These are phyloP conservation scores for Lasiosphaeria hispida DNA, from an alignment of 495 filamentous ascomycete genomes.

Conservation along the genomic window DNA sequence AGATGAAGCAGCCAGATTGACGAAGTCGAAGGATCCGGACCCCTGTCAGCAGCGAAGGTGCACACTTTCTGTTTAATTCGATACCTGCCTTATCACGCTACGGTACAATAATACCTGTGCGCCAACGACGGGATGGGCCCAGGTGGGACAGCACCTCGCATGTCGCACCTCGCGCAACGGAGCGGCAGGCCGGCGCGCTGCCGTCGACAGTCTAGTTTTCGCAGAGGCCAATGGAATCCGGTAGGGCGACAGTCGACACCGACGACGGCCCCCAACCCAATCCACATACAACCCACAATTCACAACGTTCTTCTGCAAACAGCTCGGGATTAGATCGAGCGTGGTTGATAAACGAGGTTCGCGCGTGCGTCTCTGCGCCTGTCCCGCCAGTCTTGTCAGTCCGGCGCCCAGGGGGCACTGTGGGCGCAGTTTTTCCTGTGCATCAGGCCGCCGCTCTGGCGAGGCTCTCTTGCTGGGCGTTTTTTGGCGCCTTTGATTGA, in stretches of 20 bases:
- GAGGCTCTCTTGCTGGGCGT: constrained; percentile 21
- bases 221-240: too few species aligned
- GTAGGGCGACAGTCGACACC: too few species aligned
- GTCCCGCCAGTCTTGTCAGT: constrained; percentile 12
- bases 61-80: constrained; percentile 23
- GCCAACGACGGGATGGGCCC: neutral
- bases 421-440: constrained; percentile 15
- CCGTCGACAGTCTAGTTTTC: too few species aligned
- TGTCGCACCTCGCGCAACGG: too few species aligned
- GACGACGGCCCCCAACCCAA: too few species aligned
- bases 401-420: neutral
- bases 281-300: too few species aligned
- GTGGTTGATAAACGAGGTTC: constrained; percentile 12
- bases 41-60: constrained; percentile 16
- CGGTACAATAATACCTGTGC: neutral
- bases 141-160: too few species aligned
- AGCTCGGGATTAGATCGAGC: neutral
- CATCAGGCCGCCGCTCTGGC: constrained; percentile 24
- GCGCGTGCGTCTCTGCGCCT: constrained; percentile 19
- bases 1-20: constrained; percentile 16
- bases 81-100: constrained; percentile 12
- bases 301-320: neutral
- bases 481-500: constrained; percentile 10
- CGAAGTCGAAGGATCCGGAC: constrained; percentile 22
- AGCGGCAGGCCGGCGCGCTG: too few species aligned